Conservation (phyloP, 768 basidiomycete genomes). For the Xerocomus brunneocitrinus region DNA sequence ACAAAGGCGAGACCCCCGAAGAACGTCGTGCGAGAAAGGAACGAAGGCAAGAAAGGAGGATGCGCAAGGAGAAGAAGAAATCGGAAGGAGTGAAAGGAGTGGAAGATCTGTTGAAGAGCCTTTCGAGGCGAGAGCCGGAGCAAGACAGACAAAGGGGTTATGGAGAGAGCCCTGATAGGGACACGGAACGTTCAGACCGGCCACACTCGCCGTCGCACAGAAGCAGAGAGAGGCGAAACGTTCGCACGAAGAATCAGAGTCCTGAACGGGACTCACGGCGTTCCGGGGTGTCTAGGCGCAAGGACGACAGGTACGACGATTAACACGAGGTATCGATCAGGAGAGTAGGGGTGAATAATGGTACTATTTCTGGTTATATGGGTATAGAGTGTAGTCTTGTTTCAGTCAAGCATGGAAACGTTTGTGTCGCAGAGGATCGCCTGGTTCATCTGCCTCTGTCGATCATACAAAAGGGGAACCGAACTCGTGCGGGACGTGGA, state of each 20-base stretch:
- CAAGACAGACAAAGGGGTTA: slow-evolving; percentile 11
- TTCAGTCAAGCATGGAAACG: not conserved
- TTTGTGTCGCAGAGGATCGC: not conserved
- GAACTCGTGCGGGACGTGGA: not conserved
- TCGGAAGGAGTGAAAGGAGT: slow-evolving; percentile 63
- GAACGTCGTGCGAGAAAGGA: slow-evolving; percentile 75
- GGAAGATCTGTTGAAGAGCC: slow-evolving; percentile 55
- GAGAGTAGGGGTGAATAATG: not conserved
- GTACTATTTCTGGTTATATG: not conserved
- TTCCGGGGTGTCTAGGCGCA: not conserved
- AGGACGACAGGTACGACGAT: slow-evolving; percentile 4
- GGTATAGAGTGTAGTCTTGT: not conserved
- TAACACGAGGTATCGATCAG: not conserved
- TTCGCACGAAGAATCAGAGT: slow-evolving; percentile 14
- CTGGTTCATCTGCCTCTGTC: not conserved
- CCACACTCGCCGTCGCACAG: slow-evolving; percentile 12
- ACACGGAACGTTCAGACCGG: slow-evolving; percentile 8
- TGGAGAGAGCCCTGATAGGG: slow-evolving; percentile 10
- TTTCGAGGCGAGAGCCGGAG: slow-evolving; percentile 29
- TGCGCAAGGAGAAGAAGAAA: slow-evolving; percentile 45
- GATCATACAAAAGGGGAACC: not conserved
- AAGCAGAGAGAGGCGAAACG: slow-evolving; percentile 8
- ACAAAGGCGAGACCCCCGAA: slow-evolving; percentile 73
- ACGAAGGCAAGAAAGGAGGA: slow-evolving; percentile 65
- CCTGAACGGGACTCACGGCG: slow-evolving; percentile 14